phyloP scores from a whole-genome alignment of 306 rosid species.

The Pachyrhizus erosus region DNA sequence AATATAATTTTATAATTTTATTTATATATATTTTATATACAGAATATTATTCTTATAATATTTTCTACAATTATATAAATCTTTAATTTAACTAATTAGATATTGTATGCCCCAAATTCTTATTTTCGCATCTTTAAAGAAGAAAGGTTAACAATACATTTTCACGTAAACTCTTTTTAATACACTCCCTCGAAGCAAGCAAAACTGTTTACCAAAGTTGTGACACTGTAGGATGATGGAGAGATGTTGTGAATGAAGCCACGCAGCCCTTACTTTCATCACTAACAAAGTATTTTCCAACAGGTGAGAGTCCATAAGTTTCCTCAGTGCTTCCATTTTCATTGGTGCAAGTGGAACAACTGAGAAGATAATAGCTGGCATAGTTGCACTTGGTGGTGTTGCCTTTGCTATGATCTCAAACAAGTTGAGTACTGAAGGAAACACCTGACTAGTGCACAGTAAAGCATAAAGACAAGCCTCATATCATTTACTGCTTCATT shows the following conservation, averaged over 20 bases:
- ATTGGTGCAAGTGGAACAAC: neutral
- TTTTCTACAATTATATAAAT: no score
- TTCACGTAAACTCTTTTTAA: neutral
- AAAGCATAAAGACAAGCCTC: constrained; percentile 5
- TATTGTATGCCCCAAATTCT: no score
- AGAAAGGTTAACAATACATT: neutral
- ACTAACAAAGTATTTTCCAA: constrained; percentile 27
- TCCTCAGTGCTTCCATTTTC: neutral
- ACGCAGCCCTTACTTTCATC: neutral
- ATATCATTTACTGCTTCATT: neutral
- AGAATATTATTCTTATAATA: no score
- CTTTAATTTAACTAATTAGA: no score
- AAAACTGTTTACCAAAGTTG: constrained; percentile 10
- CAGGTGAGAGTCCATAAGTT: neutral
- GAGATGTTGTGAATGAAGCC: neutral
- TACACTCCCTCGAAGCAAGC: neutral
- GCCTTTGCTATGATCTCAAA: constrained; percentile 10
- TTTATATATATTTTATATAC: no score
- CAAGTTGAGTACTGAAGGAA: constrained; percentile 15
- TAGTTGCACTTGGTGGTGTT: neutral
- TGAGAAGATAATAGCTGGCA: constrained; percentile 22
- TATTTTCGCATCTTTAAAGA: no score
- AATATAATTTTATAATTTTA: no score
- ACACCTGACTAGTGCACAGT: neutral
- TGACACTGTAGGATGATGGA: neutral